A percentile compares a stretch with the other conserved stretches of the same genome.
Evolutionary conservation across 768 basidiomycete species (phyloP).

Genomic region (Hortiboletus campestris): DNA sequence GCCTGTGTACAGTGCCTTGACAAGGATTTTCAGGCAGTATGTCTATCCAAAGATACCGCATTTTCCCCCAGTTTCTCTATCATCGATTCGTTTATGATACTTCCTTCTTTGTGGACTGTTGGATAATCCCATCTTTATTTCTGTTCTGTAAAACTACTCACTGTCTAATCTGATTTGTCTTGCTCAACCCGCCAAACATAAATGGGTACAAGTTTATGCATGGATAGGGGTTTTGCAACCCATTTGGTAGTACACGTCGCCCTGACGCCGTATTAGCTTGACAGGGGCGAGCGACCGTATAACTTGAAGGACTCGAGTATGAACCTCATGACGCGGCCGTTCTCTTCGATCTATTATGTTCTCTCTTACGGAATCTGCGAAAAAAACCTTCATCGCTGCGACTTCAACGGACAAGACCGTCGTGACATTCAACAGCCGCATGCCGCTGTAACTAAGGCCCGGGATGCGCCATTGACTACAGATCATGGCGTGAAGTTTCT

Average conservation of each 20-base stretch:
- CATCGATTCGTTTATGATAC: slow-evolving; percentile 2
- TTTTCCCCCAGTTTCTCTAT: neutral
- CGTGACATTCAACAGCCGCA: slow-evolving; percentile 23
- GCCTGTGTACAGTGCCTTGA: slow-evolving; percentile 23
- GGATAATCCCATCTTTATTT: slow-evolving; percentile 4
- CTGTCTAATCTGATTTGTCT: slow-evolving; percentile 12
- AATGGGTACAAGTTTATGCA: neutral
- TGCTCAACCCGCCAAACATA: neutral
- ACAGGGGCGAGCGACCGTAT: slow-evolving; percentile 10
- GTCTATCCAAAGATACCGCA: slow-evolving; percentile 11
- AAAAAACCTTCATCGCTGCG: slow-evolving; percentile 7
- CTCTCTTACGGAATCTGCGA: slow-evolving; percentile 13
- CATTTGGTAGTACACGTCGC: slow-evolving; percentile 10
- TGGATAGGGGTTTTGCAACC: slow-evolving; percentile 1
- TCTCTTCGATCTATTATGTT: slow-evolving; percentile 7
- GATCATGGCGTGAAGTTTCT: slow-evolving; percentile 58
- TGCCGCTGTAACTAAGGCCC: too few relatives aligned
- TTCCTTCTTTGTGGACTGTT: slow-evolving; percentile 12
- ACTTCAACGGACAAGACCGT: slow-evolving; percentile 19
- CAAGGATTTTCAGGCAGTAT: slow-evolving; percentile 26
- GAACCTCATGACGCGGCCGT: neutral
- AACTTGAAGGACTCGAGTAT: too few relatives aligned
- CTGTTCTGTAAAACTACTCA: neutral
- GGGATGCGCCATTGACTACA: slow-evolving; percentile 42
- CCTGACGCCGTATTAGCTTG: slow-evolving; percentile 20